Evolutionary conservation across 2,329 filamentous ascomycete species (phyloP), one percentile per base, ranked within the genome.

Genomic region (Botrytis sinoallii): DNA sequence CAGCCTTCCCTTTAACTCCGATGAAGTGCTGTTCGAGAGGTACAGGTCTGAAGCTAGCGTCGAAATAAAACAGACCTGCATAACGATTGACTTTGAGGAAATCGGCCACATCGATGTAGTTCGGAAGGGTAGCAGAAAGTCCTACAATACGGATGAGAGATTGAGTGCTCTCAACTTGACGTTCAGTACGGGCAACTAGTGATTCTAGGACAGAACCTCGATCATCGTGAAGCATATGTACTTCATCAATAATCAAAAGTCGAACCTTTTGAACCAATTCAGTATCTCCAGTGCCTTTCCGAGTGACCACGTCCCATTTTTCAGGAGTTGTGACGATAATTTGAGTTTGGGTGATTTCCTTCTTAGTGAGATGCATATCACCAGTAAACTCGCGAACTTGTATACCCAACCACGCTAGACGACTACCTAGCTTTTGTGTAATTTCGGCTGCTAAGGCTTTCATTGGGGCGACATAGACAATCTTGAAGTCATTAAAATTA

Each of bases 191-290:
- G 18, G 96, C 96, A 25, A 99, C 97, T 35, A 99, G 86, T 9
- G 95, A 98, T 81, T 99, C 96, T 42, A 99, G 88, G 0, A 99
- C 97, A 20, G 97, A 94, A 80, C 96, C 96, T 81, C 96, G 91
- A 82, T 98, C 96, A 81, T 99, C 96, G 80, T 99, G 97, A 79
- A 99, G 91, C 97, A 99, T 99, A 81, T 99, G 96, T 1, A 99
- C 96, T 84, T 99, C 96, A 82, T 99, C 96, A 76, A 99, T 98
- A 79, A 99, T 98, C 75, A 99, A 88, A 2, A 99, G 86, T 18
- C 95, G 90, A 38, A 99, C 96, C 82, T 99, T 99, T 79, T 99
- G 96, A 22, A 99, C 97, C 4, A 99, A 88, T 81, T 98, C 96
- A 0, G 96, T 98, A 81, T 99, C 96, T 25, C 97, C 96, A 1